Evolutionary conservation across 352 stramenopile species (phyloP), one percentile per base, ranked within the genome.

Genomic region (Phytophthora pistaciae): DNA sequence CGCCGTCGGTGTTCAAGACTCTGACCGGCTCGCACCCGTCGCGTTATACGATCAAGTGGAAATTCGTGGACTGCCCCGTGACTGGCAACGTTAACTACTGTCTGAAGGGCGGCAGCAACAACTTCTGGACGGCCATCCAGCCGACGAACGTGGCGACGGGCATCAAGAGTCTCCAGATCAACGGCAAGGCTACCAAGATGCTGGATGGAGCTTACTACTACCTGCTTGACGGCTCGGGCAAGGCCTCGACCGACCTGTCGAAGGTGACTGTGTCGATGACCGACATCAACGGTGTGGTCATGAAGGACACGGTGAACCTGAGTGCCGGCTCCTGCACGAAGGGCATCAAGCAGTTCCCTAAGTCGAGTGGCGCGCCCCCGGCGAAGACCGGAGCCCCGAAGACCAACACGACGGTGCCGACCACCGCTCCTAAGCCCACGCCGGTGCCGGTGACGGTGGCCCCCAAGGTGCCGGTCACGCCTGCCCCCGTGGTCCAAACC

Each of bases 131-230:
- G 31, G 77, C 74, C 21, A 60, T 84, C 16, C 77, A 84, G 29
- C 77, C 70, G 13, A 70, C 74, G 52, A 81, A 82, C 68, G 64
- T 65, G 31, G 48, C 60, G 31, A 76, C 67, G 1, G 77, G 77
- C 36, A 56, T 84, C 48, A 58, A 48, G 25, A 75, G 64, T 49
- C 46, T 84, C 9, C 60, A 57, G 54, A 80, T 84, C 67, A 82
- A 84, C 66, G 75, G 70, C 33, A 84, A n/a, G 82, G 80, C 64
- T 65, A 85, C 60, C 55, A 83, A 64, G 13, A 90, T 91, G 82
- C 64, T 91, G 25, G 75, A 70, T 60, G 84, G 80, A 29, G 82
- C 82, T 1, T 89, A 87, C 66, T 90, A 90, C 80, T 90, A 84
- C 64, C 62, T 90, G 21, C 53, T 88, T 10, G 78, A 91, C 38